A percentile compares a stretch with the other conserved stretches of the same genome.
These are phyloP conservation scores for Curvularia sp. DNA, from an alignment of 2,329 filamentous ascomycete genomes.

Conservation along the genomic window DNA sequence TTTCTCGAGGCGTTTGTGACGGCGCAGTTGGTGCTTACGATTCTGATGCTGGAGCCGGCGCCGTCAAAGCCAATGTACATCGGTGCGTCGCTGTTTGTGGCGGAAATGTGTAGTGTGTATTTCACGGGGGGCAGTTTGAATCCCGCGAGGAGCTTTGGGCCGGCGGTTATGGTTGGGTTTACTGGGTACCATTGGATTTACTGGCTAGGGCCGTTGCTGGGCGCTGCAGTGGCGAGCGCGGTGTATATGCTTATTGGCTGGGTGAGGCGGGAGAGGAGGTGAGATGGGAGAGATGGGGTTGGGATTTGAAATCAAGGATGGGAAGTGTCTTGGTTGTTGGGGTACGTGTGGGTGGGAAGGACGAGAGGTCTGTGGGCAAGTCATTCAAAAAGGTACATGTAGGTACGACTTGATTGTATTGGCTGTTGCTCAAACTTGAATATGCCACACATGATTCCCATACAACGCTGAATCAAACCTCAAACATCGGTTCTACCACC, in stretches of 20 bases:
- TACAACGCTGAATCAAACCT: neutral
- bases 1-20: conserved; percentile 46
- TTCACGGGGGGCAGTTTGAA: conserved; percentile 58
- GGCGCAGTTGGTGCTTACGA: conserved; percentile 45
- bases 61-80: conserved; percentile 74
- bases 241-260: conserved; percentile 56
- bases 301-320: too few relatives aligned
- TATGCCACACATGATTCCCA: neutral
- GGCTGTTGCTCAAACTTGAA: neutral
- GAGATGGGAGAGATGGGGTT: neutral
- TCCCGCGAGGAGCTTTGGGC: conserved; percentile 57
- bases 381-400: too few relatives aligned
- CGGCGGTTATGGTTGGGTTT: conserved; percentile 53
- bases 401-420: too few relatives aligned
- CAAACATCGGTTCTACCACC: neutral
- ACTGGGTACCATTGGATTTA: conserved; percentile 48
- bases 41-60: conserved; percentile 65
- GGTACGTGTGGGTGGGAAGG: too few relatives aligned
- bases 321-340: neutral
- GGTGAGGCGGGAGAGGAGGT: neutral
- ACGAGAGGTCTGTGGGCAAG: too few relatives aligned
- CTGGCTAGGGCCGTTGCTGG: conserved; percentile 55
- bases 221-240: conserved; percentile 54
- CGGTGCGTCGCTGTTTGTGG: conserved; percentile 72
- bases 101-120: conserved; percentile 58